Base-by-base conservation (phyloP, 1,139 yeast genomes). In the Suhomyces panamericanus region DNA sequence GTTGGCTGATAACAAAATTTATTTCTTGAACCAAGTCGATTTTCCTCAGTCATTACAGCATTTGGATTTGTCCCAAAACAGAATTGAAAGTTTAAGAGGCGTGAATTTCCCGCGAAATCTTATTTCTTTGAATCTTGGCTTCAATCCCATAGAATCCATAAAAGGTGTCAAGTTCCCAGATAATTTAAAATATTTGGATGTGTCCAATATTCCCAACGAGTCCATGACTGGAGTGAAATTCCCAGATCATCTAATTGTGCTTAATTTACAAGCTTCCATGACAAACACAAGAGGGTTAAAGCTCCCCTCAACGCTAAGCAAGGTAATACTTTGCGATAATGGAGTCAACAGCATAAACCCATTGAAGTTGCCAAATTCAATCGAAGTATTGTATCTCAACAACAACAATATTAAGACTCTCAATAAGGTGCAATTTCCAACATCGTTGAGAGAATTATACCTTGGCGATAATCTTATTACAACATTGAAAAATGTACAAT, bases 271-370 rank as follows among this genome's bases (percentile, higher is more conserved):
- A 51, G 72, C 70, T 39, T 69, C 76, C 6, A 74, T 74, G 78
- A 72, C 78, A 2, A 73, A 64, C 48, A 72, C 78, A 1, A 58
- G 78, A 44, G 79, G 79, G 0, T 60, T 74, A 38, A 74, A 73
- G 48, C 51, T 74, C 17, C 78, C 78, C 1, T 59, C 63, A 20
- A 54, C 52, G 28, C 50, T 73, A 14, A 58, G 56, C 45, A 57
- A 62, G 15, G 55, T 73, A 31, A 67, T 72, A 38, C 54, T 74
- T 47, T 67, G 70, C n/a, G 64, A 62, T 38, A 67, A 72, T 53
- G 78, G 78, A 4, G 77, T 74, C 32, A 73, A 73, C 51, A 72
- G 77, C 53, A 70, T 74, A 28, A 73, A 73, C 49, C 78, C 79
- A 1, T 63, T 74, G 45, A 72, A 71, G 48, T 58, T 74, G 26